These are phyloP conservation scores for Styphnolobium japonicum DNA, from an alignment of 306 rosid genomes.

Conservation along the genomic window DNA sequence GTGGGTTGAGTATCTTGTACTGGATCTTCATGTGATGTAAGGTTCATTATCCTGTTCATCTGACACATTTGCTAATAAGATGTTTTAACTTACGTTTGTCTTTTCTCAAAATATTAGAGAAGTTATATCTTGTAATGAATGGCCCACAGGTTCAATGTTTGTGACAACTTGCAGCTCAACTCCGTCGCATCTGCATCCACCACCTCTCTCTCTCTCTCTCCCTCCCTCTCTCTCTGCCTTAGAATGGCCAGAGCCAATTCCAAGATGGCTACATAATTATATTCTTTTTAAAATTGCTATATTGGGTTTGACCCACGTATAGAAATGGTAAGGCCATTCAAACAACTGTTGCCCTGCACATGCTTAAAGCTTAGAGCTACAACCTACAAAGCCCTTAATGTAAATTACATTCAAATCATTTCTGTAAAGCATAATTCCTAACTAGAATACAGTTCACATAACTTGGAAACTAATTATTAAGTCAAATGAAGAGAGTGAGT, in stretches of 20 bases:
- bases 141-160: constrained; percentile 41
- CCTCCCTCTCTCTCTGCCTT: neutral
- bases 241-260: neutral
- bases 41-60: neutral
- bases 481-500: neutral
- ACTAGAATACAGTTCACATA: constrained; percentile 18
- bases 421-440: constrained; percentile 27
- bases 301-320: constrained; percentile 41
- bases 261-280: constrained; percentile 13
- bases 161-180: constrained; percentile 30
- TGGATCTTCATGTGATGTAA: constrained; percentile 26
- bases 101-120: constrained; percentile 13
- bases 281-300: constrained; percentile 16
- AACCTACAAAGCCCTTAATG: constrained; percentile 14
- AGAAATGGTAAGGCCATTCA: neutral
- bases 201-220: constrained; percentile 21
- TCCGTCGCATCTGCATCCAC: constrained; percentile 23
- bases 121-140: constrained; percentile 10
- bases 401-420: constrained; percentile 28
- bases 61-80: neutral
- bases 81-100: constrained; percentile 7
- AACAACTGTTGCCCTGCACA: constrained; percentile 41
- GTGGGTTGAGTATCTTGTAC: neutral
- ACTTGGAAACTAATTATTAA: neutral
- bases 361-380: constrained; percentile 29